phyloP scores from a whole-genome alignment of 2,329 filamentous ascomycete genomes.

The Monosporascus sp. region DNA sequence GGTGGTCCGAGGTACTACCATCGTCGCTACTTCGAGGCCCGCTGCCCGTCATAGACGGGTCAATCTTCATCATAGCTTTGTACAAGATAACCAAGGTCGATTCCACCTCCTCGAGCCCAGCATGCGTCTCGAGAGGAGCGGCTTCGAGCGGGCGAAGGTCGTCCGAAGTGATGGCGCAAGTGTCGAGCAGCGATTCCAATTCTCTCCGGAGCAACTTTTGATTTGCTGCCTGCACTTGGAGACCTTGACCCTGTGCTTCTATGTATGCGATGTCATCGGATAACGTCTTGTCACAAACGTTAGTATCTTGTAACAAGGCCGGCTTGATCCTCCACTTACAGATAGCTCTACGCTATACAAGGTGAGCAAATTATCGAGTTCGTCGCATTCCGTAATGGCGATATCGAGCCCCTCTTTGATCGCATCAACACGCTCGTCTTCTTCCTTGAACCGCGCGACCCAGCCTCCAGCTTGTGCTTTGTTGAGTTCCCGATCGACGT shows the following conservation, averaged over 20 bases:
- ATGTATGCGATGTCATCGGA: slow-evolving; percentile 97
- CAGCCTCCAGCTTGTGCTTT: slow-evolving; percentile 90
- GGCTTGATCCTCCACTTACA: slow-evolving; percentile 44
- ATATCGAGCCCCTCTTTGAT: slow-evolving; percentile 83
- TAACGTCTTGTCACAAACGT: slow-evolving; percentile 59
- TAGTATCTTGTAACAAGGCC: slow-evolving; percentile 11
- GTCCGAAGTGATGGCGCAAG: slow-evolving; percentile 75
- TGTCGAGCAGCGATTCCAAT: slow-evolving; percentile 81
- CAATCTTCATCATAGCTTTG: slow-evolving; percentile 89
- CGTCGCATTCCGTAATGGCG: slow-evolving; percentile 92
- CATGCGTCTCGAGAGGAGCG: slow-evolving; percentile 65
- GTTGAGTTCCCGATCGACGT: slow-evolving; percentile 82
- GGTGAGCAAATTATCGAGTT: slow-evolving; percentile 89
- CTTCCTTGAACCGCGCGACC: slow-evolving; percentile 77
- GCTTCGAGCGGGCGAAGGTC: slow-evolving; percentile 70
- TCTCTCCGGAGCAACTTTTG: slow-evolving; percentile 91
- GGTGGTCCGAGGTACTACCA: slow-evolving; percentile 39
- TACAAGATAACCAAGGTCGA: slow-evolving; percentile 73
- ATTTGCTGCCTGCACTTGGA: slow-evolving; percentile 95
- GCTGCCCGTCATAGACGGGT: slow-evolving; percentile 64
- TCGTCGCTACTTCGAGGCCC: slow-evolving; percentile 45
- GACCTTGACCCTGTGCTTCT: slow-evolving; percentile 91
- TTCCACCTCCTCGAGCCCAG: slow-evolving; percentile 75
- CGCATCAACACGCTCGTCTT: slow-evolving; percentile 83
- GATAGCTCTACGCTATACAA: slow-evolving; percentile 92